Conservation (phyloP, 352 stramenopile genomes). For the Halophytophthora polymorphica region DNA sequence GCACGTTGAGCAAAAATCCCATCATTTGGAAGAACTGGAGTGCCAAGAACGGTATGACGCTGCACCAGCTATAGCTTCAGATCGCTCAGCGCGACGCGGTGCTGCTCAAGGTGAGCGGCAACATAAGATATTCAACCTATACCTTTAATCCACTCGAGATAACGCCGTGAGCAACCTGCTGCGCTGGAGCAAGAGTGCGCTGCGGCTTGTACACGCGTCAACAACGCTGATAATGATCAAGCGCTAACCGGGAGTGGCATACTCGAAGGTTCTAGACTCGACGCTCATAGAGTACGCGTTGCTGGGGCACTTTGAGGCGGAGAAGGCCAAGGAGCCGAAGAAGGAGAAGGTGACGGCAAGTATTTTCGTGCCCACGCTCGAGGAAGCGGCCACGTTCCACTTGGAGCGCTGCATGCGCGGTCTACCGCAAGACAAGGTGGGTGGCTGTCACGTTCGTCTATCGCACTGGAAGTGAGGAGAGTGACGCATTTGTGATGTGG, state of each 20-base stretch:
- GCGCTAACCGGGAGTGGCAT: slow-evolving; percentile 78
- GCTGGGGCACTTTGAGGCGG: slow-evolving; percentile 59
- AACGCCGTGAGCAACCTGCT: slow-evolving; percentile 96
- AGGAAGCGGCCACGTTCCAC: slow-evolving; percentile 72
- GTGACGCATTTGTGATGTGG: too few relatives aligned
- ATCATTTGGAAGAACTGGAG: slow-evolving; percentile 95
- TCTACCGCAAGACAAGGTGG: slow-evolving; percentile 95
- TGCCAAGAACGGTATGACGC: slow-evolving; percentile 82
- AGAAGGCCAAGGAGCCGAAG: slow-evolving; percentile 52
- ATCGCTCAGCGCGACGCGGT: slow-evolving; percentile 93
- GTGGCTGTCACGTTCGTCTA: too few relatives aligned
- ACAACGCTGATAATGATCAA: slow-evolving; percentile 80
- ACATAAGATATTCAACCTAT: slow-evolving; percentile 97
- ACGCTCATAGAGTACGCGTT: slow-evolving; percentile 76
- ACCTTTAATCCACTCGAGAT: slow-evolving; percentile 99
- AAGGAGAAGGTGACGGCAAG: slow-evolving; percentile 84
- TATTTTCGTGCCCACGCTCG: slow-evolving; percentile 89
- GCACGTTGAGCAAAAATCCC: slow-evolving; percentile 98
- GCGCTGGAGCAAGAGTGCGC: slow-evolving; percentile 81
- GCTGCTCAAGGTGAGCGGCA: slow-evolving; percentile 90
- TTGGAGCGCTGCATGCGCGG: slow-evolving; percentile 96
- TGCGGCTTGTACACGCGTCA: slow-evolving; percentile 92
- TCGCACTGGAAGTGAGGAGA: too few relatives aligned
- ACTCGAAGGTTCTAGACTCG: slow-evolving; percentile 94
- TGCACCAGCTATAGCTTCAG: slow-evolving; percentile 95